These are phyloP conservation scores for Massospora cicadina DNA, from an alignment of 371 early-diverging fungal species.

Conservation along the genomic window DNA sequence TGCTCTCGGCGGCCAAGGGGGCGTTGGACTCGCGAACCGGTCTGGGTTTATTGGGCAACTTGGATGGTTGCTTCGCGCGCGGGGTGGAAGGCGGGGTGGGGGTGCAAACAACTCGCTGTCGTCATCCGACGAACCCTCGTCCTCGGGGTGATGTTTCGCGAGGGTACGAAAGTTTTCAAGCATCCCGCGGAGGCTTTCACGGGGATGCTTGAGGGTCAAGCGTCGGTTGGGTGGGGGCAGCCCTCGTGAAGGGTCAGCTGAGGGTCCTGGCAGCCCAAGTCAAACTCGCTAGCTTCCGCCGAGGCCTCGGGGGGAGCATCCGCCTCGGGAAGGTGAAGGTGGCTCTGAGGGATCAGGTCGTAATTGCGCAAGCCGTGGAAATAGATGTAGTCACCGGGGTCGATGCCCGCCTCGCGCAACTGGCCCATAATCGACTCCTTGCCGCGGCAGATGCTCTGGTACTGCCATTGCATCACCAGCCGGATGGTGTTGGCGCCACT, in stretches of 20 bases:
- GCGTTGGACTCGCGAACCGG: constrained; percentile 5
- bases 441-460: constrained; percentile 51
- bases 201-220: neutral
- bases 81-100: neutral
- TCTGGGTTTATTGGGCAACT: neutral
- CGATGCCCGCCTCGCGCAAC: constrained; percentile 32
- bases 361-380: constrained; percentile 54
- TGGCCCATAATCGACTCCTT: constrained; percentile 33
- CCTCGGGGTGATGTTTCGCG: neutral
- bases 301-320: neutral
- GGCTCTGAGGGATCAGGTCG: constrained; percentile 24
- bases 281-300: neutral
- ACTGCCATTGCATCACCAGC: constrained; percentile 58
- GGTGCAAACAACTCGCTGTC: neutral
- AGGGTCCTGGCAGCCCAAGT: neutral
- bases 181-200: neutral
- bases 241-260: neutral
- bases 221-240: neutral
- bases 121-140: neutral
- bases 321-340: constrained; percentile 11
- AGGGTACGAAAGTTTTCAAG: neutral
- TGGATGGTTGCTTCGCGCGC: neutral
- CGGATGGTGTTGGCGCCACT: constrained; percentile 44
- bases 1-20: constrained; percentile 7
- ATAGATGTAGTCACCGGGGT: constrained; percentile 40